Percentiles rank a stretch among this genome's conserved stretches.
These are phyloP conservation scores for Zea luxurians DNA, from an alignment of 176 grass and related monocot genomes.

Conservation along the genomic window DNA sequence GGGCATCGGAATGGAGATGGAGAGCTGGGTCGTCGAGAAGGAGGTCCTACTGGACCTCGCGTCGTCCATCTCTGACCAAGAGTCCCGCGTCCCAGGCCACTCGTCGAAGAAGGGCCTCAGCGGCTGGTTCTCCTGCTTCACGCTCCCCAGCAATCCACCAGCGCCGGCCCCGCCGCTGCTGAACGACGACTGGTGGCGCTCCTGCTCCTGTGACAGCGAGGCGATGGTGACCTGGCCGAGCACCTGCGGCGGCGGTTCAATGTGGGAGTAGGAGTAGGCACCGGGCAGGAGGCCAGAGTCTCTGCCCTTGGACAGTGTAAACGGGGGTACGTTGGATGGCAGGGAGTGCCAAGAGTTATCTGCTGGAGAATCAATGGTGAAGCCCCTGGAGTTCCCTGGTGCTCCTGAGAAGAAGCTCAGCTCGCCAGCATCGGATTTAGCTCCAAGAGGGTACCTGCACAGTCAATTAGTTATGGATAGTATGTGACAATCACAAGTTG, in stretches of 20 bases:
- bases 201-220: slow-evolving; percentile 64
- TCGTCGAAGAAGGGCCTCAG: slow-evolving; percentile 97
- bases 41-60: slow-evolving; percentile 70
- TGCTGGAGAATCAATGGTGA: slow-evolving; percentile 51
- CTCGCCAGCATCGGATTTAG: slow-evolving; percentile 59
- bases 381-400: slow-evolving; percentile 61
- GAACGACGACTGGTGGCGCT: slow-evolving; percentile 51
- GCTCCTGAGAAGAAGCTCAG: slow-evolving; percentile 78
- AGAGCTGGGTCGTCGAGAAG: slow-evolving; percentile 92
- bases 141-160: slow-evolving; percentile 43
- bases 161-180: slow-evolving; percentile 19
- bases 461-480: neutral
- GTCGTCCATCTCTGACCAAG: slow-evolving; percentile 84
- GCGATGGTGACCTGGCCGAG: slow-evolving; percentile 78
- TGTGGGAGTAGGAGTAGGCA: slow-evolving; percentile 55
- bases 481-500: neutral
- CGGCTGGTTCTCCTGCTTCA: slow-evolving; percentile 78
- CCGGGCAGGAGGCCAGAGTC: slow-evolving; percentile 46
- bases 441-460: slow-evolving; percentile 65
- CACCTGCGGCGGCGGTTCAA: slow-evolving; percentile 57
- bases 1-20: slow-evolving; percentile 86
- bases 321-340: slow-evolving; percentile 48
- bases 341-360: slow-evolving; percentile 63
- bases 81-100: slow-evolving; percentile 77
- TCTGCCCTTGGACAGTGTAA: slow-evolving; percentile 50